phyloP scores from a whole-genome alignment of 2,329 filamentous ascomycete species.

The Colletotrichum sp. region DNA sequence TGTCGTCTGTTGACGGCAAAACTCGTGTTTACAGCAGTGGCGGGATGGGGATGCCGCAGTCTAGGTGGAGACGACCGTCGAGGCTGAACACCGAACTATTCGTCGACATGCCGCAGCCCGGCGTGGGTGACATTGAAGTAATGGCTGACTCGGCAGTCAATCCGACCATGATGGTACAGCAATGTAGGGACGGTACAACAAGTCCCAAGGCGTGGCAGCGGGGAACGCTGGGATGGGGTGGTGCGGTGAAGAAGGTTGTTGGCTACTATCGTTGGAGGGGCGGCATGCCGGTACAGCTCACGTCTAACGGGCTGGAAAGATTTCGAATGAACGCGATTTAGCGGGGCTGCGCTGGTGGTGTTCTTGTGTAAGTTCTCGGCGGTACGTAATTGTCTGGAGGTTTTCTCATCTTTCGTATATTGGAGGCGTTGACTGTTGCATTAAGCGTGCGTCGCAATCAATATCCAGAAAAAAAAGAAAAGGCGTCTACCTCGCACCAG shows the following conservation, averaged over 20 bases:
- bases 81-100: conserved; percentile 19
- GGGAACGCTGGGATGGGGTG: conserved; percentile 50
- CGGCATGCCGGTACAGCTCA: conserved; percentile 14
- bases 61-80: neutral
- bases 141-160: conserved; percentile 20
- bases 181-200: conserved; percentile 26
- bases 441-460: neutral
- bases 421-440: neutral
- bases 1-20: neutral
- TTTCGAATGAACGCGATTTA: conserved; percentile 15
- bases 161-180: conserved; percentile 34
- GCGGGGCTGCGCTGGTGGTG: neutral
- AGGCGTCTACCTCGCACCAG: neutral
- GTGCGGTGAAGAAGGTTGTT: conserved; percentile 47
- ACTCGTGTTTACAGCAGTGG: neutral
- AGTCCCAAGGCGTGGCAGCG: conserved; percentile 44
- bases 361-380: neutral
- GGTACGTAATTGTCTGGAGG: neutral
- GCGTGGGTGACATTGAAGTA: conserved; percentile 22
- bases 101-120: conserved; percentile 17
- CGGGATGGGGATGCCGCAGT: conserved; percentile 32
- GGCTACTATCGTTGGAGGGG: conserved; percentile 33
- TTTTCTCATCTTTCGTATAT: neutral
- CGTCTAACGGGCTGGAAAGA: conserved; percentile 1
- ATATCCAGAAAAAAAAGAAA: neutral